Evolutionary conservation across 805 yeast genomes (phyloP).

Genomic region (Candida argentea): DNA sequence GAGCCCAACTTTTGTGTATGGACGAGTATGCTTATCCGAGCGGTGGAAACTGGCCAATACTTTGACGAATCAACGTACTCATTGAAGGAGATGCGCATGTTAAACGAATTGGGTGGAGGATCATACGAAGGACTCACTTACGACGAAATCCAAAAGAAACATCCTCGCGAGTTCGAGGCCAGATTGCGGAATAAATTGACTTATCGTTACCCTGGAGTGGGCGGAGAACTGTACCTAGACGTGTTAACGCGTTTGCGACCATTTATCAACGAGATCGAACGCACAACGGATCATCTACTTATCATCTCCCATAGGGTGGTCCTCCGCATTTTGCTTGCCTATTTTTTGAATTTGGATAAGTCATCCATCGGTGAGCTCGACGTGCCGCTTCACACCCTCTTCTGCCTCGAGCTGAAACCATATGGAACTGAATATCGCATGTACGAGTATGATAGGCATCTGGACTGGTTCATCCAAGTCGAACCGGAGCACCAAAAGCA

Average conservation of each 20-base stretch:
- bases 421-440: slow-evolving; percentile 92
- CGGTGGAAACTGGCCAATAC: slow-evolving; percentile 66
- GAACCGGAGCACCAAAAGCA: slow-evolving; percentile 45
- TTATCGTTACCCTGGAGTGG: slow-evolving; percentile 93
- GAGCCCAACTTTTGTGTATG: slow-evolving; percentile 84
- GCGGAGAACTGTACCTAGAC: slow-evolving; percentile 93
- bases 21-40: slow-evolving; percentile 79
- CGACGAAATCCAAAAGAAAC: slow-evolving; percentile 61
- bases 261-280: slow-evolving; percentile 82
- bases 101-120: slow-evolving; percentile 92
- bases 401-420: slow-evolving; percentile 85
- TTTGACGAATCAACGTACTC: slow-evolving; percentile 70
- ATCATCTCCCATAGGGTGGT: slow-evolving; percentile 88
- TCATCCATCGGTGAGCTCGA: slow-evolving; percentile 82
- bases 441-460: slow-evolving; percentile 73
- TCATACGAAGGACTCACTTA: slow-evolving; percentile 89
- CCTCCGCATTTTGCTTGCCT: slow-evolving; percentile 76
- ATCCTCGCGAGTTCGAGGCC: slow-evolving; percentile 72
- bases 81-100: slow-evolving; percentile 82
- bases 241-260: slow-evolving; percentile 87
- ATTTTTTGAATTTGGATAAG: slow-evolving; percentile 73
- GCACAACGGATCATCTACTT: slow-evolving; percentile 79
- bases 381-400: slow-evolving; percentile 86
- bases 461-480: slow-evolving; percentile 70
- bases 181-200: slow-evolving; percentile 69